A percentile compares a stretch with the other conserved stretches of the same genome.
Evolutionary conservation across 257 asterid genomes (phyloP).

Genomic region (Linderniella brevidens): DNA sequence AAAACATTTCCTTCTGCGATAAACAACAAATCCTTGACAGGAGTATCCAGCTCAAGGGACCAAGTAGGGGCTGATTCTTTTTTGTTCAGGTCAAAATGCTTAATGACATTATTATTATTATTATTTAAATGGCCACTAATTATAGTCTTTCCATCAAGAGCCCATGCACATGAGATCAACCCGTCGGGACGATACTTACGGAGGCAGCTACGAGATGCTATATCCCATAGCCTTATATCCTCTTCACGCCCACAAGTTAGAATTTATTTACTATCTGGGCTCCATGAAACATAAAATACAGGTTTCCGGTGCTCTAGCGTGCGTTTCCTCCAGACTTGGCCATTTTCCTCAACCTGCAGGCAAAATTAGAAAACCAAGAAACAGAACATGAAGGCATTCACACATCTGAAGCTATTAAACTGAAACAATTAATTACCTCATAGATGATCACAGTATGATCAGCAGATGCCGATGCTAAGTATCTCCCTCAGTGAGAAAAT

Average conservation of each 20-base stretch:
- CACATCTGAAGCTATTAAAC: too few species aligned
- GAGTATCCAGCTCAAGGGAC: slow-evolving; percentile 28
- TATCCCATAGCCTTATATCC: slow-evolving; percentile 47
- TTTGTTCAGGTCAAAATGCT: slow-evolving; percentile 47
- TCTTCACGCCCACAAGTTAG: slow-evolving; percentile 58
- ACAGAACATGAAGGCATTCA: too few species aligned
- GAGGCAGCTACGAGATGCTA: slow-evolving; percentile 37
- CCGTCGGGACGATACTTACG: slow-evolving; percentile 34
- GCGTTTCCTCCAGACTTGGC: neutral
- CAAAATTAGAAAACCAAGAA: neutral
- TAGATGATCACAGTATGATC: slow-evolving; percentile 82
- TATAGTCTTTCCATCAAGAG: slow-evolving; percentile 40
- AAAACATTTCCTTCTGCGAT: slow-evolving; percentile 34
- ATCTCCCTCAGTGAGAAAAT: slow-evolving; percentile 63
- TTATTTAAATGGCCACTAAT: too few species aligned
- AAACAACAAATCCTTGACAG: slow-evolving; percentile 36
- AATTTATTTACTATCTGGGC: slow-evolving; percentile 35
- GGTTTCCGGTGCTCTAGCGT: slow-evolving; percentile 23
- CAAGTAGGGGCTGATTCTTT: slow-evolving; percentile 43
- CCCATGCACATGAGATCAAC: slow-evolving; percentile 51
- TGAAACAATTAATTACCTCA: slow-evolving; percentile 48
- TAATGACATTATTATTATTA: slow-evolving; percentile 38
- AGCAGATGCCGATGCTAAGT: slow-evolving; percentile 73
- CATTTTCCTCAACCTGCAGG: neutral
- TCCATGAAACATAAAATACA: slow-evolving; percentile 45